Conservation (phyloP, 2,329 filamentous ascomycete genomes). For the Paramyrothecium sp. region DNA sequence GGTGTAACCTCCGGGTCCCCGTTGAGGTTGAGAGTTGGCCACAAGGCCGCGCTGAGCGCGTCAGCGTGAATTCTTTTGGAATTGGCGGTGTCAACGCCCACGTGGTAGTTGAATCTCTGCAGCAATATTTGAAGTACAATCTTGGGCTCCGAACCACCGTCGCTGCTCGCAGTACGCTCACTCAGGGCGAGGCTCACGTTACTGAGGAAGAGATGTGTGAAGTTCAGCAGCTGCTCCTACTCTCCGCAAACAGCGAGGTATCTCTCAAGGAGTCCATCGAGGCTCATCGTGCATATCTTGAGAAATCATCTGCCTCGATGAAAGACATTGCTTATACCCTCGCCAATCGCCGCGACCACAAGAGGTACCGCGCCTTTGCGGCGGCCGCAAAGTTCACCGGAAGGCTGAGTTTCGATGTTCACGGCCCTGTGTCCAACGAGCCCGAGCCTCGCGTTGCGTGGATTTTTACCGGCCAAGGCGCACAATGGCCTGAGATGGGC, state of each 20-base stretch:
- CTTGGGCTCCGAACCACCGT: no score
- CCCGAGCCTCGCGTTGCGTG: slow-evolving; percentile 6
- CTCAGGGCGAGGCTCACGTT: no score
- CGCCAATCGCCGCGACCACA: slow-evolving; percentile 21
- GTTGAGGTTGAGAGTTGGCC: slow-evolving; percentile 18
- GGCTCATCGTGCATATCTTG: slow-evolving; percentile 16
- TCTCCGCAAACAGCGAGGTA: slow-evolving; percentile 12
- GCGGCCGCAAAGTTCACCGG: no score
- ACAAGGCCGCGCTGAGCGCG: slow-evolving; percentile 15
- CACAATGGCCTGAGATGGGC: slow-evolving; percentile 27
- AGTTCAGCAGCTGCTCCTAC: slow-evolving; percentile 9
- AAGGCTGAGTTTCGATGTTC: no score
- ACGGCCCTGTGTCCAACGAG: no score
- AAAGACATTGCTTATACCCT: slow-evolving; percentile 28
- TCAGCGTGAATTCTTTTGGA: slow-evolving; percentile 33
- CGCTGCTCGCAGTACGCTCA: no score
- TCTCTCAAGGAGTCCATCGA: slow-evolving; percentile 10
- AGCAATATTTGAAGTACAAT: neutral
- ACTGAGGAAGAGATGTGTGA: no score
- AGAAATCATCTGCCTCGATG: slow-evolving; percentile 5
- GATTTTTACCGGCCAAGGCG: slow-evolving; percentile 29
- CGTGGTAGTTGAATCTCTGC: slow-evolving; percentile 29
- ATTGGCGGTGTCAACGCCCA: slow-evolving; percentile 48
- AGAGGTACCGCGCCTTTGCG: no score
- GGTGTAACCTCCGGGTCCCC: slow-evolving; percentile 19